Base-by-base conservation (phyloP, 106 monocot species). In the Dioscorea alata region DNA sequence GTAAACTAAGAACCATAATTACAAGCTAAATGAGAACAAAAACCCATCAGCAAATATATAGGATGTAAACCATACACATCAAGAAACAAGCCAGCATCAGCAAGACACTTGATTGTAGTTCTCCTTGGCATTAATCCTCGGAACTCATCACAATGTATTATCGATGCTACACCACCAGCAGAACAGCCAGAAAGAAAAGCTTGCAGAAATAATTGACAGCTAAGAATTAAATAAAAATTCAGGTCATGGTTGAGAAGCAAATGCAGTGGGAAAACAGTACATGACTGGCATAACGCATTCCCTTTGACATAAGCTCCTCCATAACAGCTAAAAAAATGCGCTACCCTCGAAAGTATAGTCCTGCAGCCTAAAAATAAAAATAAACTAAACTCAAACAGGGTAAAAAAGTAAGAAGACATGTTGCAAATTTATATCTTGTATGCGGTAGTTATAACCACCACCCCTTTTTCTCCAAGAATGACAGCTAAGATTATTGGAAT, bases 111-210 rank as follows among this genome's bases (percentile, higher is more conserved):
- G 18, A 78, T 74, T 71, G 62, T 74, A 18, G 80, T 80, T 12
- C 59, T 76, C 59, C 25, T 13, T 20, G 77, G 85, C 51, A 85
- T 64, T 13, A 85, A 66, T 63, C n/a, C 73, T 22, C 70, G 51
- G 51, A 81, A 85, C 23, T 80, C 70, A 71, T 85, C 85, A 72
- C 85, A 85, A 33, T 85, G 80, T 32, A 85, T 34, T 57, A 85
- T 85, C 21, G 77, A 62, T 50, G 85, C 62, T 63, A 85, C 23
- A 24, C 85, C 81, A 2, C 81, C 81, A 69, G 78, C 85, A 28
- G 85, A 78, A 25, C 81, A 78, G 17, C 81, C 81, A 66, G 85
- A 81, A 65, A 86, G 69, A 75, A 79, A 78, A 49, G 72, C 78
- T 75, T 86, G 57, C 34, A 34, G 34, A 34, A 34, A 34, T 34